Evolutionary conservation across 306 rosid genomes (phyloP), one percentile per base, ranked within the genome.

Genomic region (Gastrolobium bilobum): DNA sequence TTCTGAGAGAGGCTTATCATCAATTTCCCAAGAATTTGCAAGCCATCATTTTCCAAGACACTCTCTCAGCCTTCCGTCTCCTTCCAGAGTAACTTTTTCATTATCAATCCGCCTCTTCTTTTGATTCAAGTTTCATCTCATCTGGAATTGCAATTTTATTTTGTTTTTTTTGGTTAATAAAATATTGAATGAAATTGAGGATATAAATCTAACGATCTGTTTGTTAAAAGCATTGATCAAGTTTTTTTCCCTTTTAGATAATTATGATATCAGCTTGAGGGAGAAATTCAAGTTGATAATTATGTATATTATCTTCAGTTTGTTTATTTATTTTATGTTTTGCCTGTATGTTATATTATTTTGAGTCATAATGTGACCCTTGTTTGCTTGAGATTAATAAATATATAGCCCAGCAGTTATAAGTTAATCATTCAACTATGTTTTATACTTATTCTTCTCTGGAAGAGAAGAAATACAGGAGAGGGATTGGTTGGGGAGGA

Each of bases 51-150:
- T 86, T 84, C 79, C 87, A 94, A 61, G 95, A 94, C 71, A 77
- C 83, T 64, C 89, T 89, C 86, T 34, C 89, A 10, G 97, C 99
- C 84, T 92, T 94, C 79, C 95, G 87, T 84, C 91, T 91, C 54
- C 90, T 94, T 63, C 97, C 97, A 4, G 63, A 88, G 98, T 94
- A 83, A 51, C 86, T 68, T 11, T 10, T 7, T 57, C 39, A 20
- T 52, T 3, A 20, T n/a, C 48, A 48, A 34, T 9, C 40, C 59
- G 11, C 15, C 20, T 34, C 43, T 53, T 42, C 9, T 37, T 68
- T 42, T 11, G 7, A 39, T 13, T 60, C 2, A 4, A 6, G n/a
- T 51, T 29, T 47, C 30, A 2, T 51, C 62, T 65, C 29, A 56
- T 15, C 40, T 35, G 0, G 4, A 46, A 60, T 14, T 10, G 1